Percentiles rank a stretch among this genome's conserved stretches.
Conservation (phyloP, 371 early-diverging fungal species). For the Amoeboradix gromovi region DNA sequence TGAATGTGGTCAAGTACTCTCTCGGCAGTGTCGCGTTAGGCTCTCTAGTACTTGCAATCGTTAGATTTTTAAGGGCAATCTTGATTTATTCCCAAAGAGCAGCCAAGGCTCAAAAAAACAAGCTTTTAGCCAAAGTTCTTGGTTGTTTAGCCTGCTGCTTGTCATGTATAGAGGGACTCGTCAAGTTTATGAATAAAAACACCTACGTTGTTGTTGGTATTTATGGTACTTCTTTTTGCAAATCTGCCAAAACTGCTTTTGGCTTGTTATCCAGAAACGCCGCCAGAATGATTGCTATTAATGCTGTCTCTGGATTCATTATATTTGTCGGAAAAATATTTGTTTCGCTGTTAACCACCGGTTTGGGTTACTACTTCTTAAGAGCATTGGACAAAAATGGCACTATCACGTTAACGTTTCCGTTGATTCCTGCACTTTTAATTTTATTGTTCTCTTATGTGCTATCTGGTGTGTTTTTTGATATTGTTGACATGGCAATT, state of each 20-base stretch:
- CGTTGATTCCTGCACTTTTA: background rate
- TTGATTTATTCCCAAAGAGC: slow-evolving; percentile 7
- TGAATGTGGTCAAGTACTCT: slow-evolving; percentile 14
- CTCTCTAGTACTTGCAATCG: slow-evolving; percentile 17
- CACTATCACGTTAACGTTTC: background rate
- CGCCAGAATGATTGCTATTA: slow-evolving; percentile 4
- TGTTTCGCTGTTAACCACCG: slow-evolving; percentile 1
- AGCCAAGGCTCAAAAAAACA: slow-evolving; percentile 4
- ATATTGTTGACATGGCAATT: slow-evolving; percentile 16
- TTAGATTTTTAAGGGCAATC: slow-evolving; percentile 12
- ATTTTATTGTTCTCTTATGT: slow-evolving; percentile 8
- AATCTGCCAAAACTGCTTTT: slow-evolving; percentile 11
- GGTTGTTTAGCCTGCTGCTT: slow-evolving; percentile 19
- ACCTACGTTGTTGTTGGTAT: slow-evolving; percentile 23
- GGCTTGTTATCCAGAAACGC: slow-evolving; percentile 5
- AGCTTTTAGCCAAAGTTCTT: slow-evolving; percentile 8
- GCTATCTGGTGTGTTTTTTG: slow-evolving; percentile 12
- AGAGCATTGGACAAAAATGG: background rate
- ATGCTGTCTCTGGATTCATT: slow-evolving; percentile 4
- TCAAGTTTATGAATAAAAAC: slow-evolving; percentile 22
- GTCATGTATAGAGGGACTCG: slow-evolving; percentile 9
- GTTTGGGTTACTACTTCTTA: background rate
- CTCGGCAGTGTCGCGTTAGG: slow-evolving; percentile 21
- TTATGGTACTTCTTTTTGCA: slow-evolving; percentile 17
- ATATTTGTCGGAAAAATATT: slow-evolving; percentile 6